phyloP scores from a whole-genome alignment of 805 yeast species.

The Phaffomyces antillensis region DNA sequence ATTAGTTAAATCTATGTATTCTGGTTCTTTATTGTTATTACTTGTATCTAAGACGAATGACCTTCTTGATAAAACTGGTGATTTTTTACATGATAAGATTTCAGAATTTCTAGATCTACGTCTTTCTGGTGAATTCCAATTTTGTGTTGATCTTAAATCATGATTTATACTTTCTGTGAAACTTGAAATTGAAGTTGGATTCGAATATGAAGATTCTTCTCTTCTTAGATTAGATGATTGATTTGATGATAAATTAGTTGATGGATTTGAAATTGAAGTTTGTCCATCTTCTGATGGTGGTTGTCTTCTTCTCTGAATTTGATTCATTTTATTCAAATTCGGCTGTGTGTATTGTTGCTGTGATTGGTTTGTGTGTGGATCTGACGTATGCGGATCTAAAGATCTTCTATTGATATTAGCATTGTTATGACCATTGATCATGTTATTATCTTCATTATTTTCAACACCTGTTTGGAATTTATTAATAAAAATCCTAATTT shows the following conservation, averaged over 20 bases:
- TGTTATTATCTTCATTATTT: conserved; percentile 37
- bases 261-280: conserved; percentile 23
- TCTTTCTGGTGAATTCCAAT: conserved; percentile 25
- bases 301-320: conserved; percentile 20
- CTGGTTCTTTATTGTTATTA: neutral
- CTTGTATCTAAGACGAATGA: conserved; percentile 18
- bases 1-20: conserved; percentile 11
- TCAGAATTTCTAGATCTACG: conserved; percentile 23
- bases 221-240: conserved; percentile 13
- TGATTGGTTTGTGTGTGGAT: neutral
- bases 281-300: conserved; percentile 26
- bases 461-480: conserved; percentile 59
- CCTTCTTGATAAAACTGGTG: conserved; percentile 14
- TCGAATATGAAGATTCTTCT: conserved; percentile 21
- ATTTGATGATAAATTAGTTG: conserved; percentile 15
- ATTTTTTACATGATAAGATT: conserved; percentile 9
- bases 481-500: conserved; percentile 46
- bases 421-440: conserved; percentile 15
- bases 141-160: conserved; percentile 19
- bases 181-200: conserved; percentile 24
- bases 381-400: conserved; percentile 2
- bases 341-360: conserved; percentile 5
- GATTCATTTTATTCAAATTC: conserved; percentile 7
- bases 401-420: conserved; percentile 27
- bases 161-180: conserved; percentile 20